Evolutionary conservation across 2,329 filamentous ascomycete species (phyloP).

Genomic region (Sporothrix variecibatus): DNA sequence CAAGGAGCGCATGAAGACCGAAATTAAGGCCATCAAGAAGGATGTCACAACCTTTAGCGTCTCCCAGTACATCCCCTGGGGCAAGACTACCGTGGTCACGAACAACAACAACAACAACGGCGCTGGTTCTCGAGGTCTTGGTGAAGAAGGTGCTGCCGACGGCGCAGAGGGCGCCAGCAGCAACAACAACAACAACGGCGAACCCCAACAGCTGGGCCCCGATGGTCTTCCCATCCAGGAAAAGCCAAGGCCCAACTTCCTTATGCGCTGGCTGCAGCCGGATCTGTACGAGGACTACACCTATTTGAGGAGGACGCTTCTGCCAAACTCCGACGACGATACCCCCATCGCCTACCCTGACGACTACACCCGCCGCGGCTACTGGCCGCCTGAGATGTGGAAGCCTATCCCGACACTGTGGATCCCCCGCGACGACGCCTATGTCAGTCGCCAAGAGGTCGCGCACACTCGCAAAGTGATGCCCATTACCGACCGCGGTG

Average conservation of each 20-base stretch:
- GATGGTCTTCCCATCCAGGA: not conserved
- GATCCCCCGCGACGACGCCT: slow-evolving; percentile 71
- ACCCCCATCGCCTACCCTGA: slow-evolving; percentile 29
- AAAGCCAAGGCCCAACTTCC: slow-evolving; percentile 44
- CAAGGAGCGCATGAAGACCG: slow-evolving; percentile 27
- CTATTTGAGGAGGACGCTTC: slow-evolving; percentile 51
- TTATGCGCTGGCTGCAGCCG: slow-evolving; percentile 60
- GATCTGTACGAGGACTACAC: slow-evolving; percentile 61
- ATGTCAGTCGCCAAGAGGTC: slow-evolving; percentile 72
- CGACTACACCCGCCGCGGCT: slow-evolving; percentile 61
- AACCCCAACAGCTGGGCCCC: not conserved
- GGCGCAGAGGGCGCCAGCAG: not conserved
- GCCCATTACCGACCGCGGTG: slow-evolving; percentile 71
- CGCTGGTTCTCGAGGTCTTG: not conserved
- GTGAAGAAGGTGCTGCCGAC: not conserved
- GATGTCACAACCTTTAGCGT: slow-evolving; percentile 37
- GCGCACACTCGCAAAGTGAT: slow-evolving; percentile 66
- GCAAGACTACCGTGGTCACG: not conserved
- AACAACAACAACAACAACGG: not conserved
- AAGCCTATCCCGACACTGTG: slow-evolving; percentile 66
- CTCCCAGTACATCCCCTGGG: slow-evolving; percentile 23
- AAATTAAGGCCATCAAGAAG: slow-evolving; percentile 32
- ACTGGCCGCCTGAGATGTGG: slow-evolving; percentile 69
- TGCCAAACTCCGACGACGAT: not conserved
- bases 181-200: not conserved